Percentiles rank a stretch among this genome's conserved stretches.
These are phyloP conservation scores for Monosporozyma aquatica DNA, from an alignment of 805 yeast species.

Conservation along the genomic window DNA sequence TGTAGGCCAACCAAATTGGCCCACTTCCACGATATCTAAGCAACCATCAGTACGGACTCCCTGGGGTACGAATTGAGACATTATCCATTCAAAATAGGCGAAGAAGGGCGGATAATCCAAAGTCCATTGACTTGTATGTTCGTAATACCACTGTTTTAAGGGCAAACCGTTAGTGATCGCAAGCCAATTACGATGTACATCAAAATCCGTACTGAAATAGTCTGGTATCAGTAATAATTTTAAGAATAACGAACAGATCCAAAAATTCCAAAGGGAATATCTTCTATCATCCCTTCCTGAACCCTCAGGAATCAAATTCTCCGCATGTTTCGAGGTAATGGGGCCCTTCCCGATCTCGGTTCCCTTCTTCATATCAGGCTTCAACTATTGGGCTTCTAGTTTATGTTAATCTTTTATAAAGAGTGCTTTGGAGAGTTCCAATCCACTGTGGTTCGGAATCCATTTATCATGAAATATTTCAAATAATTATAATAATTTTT, in stretches of 20 bases:
- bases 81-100: slow-evolving; percentile 85
- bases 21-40: slow-evolving; percentile 54
- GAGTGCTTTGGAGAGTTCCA: no score
- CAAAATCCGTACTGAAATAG: slow-evolving; percentile 92
- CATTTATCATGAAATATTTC: no score
- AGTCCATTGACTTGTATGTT: slow-evolving; percentile 79
- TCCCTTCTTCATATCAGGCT: no score
- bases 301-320: no score
- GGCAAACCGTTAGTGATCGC: slow-evolving; percentile 80
- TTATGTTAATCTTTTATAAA: no score
- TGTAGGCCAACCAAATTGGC: slow-evolving; percentile 69
- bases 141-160: slow-evolving; percentile 71
- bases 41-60: slow-evolving; percentile 66
- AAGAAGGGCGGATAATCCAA: slow-evolving; percentile 96
- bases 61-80: slow-evolving; percentile 63
- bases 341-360: no score
- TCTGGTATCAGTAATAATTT: slow-evolving; percentile 63
- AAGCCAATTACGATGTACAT: slow-evolving; percentile 95
- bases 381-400: no score
- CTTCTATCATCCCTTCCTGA: slow-evolving; percentile 11
- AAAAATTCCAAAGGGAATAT: slow-evolving; percentile 54
- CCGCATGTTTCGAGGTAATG: no score
- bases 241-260: slow-evolving; percentile 53
- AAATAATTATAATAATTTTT: no score
- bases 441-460: no score